Base-by-base conservation (phyloP, 2,329 filamentous ascomycete species). In the Nectriaceae sp. region DNA sequence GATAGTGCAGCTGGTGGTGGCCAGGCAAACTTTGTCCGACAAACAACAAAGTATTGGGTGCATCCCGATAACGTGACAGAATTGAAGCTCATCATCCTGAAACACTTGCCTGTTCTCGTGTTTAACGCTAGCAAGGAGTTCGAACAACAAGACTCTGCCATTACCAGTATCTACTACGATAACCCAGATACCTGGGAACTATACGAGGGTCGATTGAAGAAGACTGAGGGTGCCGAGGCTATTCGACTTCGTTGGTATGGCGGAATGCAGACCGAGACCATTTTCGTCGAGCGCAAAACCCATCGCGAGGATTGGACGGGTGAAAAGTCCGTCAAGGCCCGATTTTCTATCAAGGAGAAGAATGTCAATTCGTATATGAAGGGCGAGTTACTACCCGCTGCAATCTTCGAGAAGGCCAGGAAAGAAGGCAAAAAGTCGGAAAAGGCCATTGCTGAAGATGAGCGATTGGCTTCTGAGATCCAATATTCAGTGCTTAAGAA, bases 41-140 rank as follows among this genome's bases (percentile, higher is more conserved):
- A 97, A 67, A 99, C 94, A 1, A 99, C 94, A 24, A 99, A 99
- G 72, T 99, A 99, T 75, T 99, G 94, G 94, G 94, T 99, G 39
- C 94, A 99, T 65, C 90, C 89, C 3, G 94, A 97, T 71, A 99
- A 99, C 65, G 94, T 99, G 61, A 97, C 94, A 4, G 94, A 99
- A 74, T 74, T 99, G 53, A 99, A 99, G 76, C 85, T 99, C 69
- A 93, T 99, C 65, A 92, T 99, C 65, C 78, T 99, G 44, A 97
- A 99, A 77, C 94, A 99, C 75, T 78, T 99, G 54, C 94, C 94
- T 0, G 94, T 99, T 8, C 79, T 99, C 15, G 94, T 99, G 11
- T 99, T 97, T 79, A 99, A 97, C 67, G 81, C 93, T 13, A 95
- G 87, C 76, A 99, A 99, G 70, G 93, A 97, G 62, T 99, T 97